phyloP scores from a whole-genome alignment of 331 rosid genomes.

The Phaseolus coccineus region DNA sequence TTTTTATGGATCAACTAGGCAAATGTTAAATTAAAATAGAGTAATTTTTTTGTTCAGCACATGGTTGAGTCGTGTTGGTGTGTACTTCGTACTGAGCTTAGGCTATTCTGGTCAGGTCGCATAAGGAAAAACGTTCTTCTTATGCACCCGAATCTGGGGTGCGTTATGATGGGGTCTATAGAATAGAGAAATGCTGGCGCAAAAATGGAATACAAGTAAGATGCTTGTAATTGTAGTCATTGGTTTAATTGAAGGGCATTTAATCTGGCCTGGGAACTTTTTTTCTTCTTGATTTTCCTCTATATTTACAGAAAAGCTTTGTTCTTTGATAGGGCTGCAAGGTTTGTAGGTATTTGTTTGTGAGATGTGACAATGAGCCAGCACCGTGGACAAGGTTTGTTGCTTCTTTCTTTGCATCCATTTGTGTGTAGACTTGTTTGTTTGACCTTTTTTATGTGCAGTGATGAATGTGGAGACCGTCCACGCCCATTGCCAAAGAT shows the following conservation, averaged over 20 bases:
- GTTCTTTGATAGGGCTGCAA: conserved; percentile 58
- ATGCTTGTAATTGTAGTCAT: background rate
- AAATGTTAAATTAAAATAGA: too few relatives aligned
- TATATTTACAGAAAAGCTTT: background rate
- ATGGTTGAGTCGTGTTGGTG: background rate
- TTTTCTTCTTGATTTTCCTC: background rate
- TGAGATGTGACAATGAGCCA: conserved; percentile 82
- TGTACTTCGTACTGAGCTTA: background rate
- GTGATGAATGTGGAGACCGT: conserved; percentile 72
- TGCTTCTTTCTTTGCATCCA: background rate
- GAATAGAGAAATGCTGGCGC: conserved; percentile 91
- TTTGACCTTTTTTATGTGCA: conserved; percentile 39
- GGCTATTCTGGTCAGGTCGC: conserved; percentile 55
- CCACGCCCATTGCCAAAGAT: conserved; percentile 65
- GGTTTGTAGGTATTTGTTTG: conserved; percentile 77
- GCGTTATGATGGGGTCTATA: conserved; percentile 83
- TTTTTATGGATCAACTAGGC: too few relatives aligned
- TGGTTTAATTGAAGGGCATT: background rate
- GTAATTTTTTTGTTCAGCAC: too few relatives aligned
- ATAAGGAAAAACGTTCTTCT: conserved; percentile 82
- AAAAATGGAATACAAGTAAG: conserved; percentile 78
- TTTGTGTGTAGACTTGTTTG: background rate
- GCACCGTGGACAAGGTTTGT: conserved; percentile 84
- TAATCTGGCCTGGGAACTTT: background rate
- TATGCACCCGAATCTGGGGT: conserved; percentile 81